Percentiles rank a stretch among this genome's conserved stretches.
These are phyloP conservation scores for Coniosporium uncinatum DNA, from an alignment of 2,329 filamentous ascomycete genomes.

Conservation along the genomic window DNA sequence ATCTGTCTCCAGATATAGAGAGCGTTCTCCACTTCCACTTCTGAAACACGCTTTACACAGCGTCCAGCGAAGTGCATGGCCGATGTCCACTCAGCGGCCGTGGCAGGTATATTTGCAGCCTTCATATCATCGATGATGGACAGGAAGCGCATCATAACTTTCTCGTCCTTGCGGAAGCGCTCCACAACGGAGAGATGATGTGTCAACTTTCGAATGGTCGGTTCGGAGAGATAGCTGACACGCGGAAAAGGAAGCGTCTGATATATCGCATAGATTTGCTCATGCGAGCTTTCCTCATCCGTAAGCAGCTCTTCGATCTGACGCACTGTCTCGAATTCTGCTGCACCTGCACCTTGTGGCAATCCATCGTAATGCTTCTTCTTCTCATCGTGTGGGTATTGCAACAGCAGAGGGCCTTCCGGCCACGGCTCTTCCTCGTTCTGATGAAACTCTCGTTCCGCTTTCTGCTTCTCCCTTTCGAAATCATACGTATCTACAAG, in stretches of 20 bases:
- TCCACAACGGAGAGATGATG: constrained; percentile 61
- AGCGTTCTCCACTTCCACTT: constrained; percentile 59
- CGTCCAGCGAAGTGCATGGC: constrained; percentile 76
- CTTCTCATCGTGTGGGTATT: no score
- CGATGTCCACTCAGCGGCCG: constrained; percentile 70
- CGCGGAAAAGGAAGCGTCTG: constrained; percentile 45
- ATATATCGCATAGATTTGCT: constrained; percentile 47
- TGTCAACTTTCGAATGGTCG: constrained; percentile 57
- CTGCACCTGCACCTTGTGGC: no score
- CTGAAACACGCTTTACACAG: constrained; percentile 55
- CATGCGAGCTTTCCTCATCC: constrained; percentile 36
- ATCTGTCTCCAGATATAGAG: constrained; percentile 84
- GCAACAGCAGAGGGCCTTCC: no score
- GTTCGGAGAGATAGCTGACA: constrained; percentile 40
- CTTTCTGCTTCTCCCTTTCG: no score
- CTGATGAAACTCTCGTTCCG: no score
- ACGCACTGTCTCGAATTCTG: no score
- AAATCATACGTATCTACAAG: background rate
- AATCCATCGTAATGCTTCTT: no score
- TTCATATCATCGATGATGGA: constrained; percentile 81
- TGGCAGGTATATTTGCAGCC: constrained; percentile 63
- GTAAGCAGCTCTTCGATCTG: constrained; percentile 29
- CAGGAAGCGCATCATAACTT: constrained; percentile 76
- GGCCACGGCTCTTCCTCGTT: background rate
- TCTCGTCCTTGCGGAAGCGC: constrained; percentile 46